Evolutionary conservation across 225 moss, liverwort and hornwort genomes (phyloP).

Genomic region (Marchantia paleacea): DNA sequence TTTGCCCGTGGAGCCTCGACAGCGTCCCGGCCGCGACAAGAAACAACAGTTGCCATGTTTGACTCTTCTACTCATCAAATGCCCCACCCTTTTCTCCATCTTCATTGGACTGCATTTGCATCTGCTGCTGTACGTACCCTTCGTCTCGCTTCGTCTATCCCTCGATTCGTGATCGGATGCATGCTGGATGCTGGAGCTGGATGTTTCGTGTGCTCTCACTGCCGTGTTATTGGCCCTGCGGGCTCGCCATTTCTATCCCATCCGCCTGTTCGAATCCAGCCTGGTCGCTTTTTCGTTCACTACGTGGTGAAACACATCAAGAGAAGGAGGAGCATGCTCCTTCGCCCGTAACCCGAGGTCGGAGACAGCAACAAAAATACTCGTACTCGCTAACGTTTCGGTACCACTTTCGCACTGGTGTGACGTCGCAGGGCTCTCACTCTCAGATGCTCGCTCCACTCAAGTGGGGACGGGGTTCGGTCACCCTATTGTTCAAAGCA

Average conservation of each 20-base stretch:
- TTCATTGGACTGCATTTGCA: neutral
- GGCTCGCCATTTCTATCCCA: neutral
- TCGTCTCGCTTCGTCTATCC: too few relatives aligned
- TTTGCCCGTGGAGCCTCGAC: conserved; percentile 11
- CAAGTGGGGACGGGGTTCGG: neutral
- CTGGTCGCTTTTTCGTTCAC: neutral
- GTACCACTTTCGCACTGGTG: neutral
- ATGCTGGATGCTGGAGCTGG: too few relatives aligned
- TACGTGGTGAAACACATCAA: neutral
- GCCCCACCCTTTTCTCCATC: neutral
- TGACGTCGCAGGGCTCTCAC: neutral
- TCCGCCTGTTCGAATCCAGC: neutral
- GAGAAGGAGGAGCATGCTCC: neutral
- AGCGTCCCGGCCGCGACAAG: conserved; percentile 3
- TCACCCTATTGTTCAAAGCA: neutral
- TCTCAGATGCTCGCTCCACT: neutral
- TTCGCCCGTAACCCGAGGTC: neutral
- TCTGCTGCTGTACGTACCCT: too few relatives aligned
- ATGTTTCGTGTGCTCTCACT: neutral
- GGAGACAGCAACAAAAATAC: neutral
- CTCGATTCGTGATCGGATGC: too few relatives aligned
- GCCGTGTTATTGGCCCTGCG: too few relatives aligned
- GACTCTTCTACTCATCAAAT: neutral
- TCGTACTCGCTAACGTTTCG: neutral
- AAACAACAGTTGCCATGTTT: neutral